Evolutionary conservation across 306 rosid genomes (phyloP), one percentile per base, ranked within the genome.

Genomic region (Vigna unguiculata): DNA sequence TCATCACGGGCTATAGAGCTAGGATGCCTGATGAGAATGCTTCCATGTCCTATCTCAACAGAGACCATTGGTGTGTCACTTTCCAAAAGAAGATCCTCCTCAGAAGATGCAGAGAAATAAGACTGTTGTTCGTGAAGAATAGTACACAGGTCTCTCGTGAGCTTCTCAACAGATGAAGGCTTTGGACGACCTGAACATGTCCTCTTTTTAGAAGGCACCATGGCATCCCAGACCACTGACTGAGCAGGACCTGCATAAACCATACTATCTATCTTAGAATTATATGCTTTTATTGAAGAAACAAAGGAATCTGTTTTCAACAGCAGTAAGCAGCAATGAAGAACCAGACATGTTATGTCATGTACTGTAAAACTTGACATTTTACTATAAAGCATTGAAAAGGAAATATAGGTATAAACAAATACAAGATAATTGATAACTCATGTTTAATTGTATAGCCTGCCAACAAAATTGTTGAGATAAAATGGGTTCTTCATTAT

Each of bases 11-110:
- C 88, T 67, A 92, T 84, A 51, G 91, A 86, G 82, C 88, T 91
- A 1, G 99, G 99, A 85, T 92, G 97, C 92, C 96, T 87, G 19
- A 95, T 89, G 69, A 95, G 97, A 83, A 95, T 91, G 83, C 97
- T 92, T 82, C 99, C 99, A 83, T 95, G 99, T 85, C 99, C 99
- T 77, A 92, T 92, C 88, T 95, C 99, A 81, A 95, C 99, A 71
- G 99, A 95, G 80, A 95, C 99, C 99, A 95, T 90, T 43, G 99
- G 99, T n/a, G 87, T 83, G 82, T 89, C 98, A 80, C 93, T 92
- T 71, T 92, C 99, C 30, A 87, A 92, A 84, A 95, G 97, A 63
- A 95, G 86, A 78, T 92, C 99, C 60, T 95, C 99, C 71, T 92
- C 96, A 14, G 99, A 95, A 60, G 99, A 88, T 62, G 82, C 89